phyloP scores from a whole-genome alignment of 2,329 filamentous ascomycete species.

The Lachnum nothofagi region DNA sequence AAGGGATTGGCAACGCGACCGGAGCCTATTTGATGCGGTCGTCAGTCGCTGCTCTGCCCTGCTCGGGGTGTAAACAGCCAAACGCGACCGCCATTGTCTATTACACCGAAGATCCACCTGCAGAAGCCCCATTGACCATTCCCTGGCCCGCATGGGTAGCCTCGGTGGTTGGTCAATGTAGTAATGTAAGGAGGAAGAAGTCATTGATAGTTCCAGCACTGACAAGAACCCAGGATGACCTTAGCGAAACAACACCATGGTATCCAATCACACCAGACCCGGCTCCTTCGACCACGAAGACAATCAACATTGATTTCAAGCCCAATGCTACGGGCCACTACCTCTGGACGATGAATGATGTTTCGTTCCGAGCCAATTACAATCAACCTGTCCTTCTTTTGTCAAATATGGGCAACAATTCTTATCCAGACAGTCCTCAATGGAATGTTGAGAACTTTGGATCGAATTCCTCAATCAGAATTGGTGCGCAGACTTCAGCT shows the following conservation, averaged over 20 bases:
- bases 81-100: constrained; percentile 57
- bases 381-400: constrained; percentile 55
- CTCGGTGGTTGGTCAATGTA: constrained; percentile 12
- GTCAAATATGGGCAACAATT: constrained; percentile 47
- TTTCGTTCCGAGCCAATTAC: constrained; percentile 49
- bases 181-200: constrained; percentile 11
- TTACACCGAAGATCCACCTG: constrained; percentile 48
- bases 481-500: constrained; percentile 46
- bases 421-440: constrained; percentile 45
- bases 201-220: background rate
- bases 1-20: constrained; percentile 36
- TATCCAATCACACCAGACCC: constrained; percentile 21
- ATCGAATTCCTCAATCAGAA: constrained; percentile 46
- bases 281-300: constrained; percentile 16
- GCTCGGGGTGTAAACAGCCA: constrained; percentile 44
- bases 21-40: constrained; percentile 52
- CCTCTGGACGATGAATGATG: constrained; percentile 43
- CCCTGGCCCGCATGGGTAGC: constrained; percentile 16
- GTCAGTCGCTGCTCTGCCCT: constrained; percentile 38
- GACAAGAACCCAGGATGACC: constrained; percentile 11
- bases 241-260: constrained; percentile 20
- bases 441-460: constrained; percentile 54
- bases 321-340: constrained; percentile 45
- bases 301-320: constrained; percentile 37
- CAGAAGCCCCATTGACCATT: constrained; percentile 12